Evolutionary conservation across 2,329 filamentous ascomycete genomes (phyloP), one percentile per base, ranked within the genome.

Genomic region (Coniella vitis): DNA sequence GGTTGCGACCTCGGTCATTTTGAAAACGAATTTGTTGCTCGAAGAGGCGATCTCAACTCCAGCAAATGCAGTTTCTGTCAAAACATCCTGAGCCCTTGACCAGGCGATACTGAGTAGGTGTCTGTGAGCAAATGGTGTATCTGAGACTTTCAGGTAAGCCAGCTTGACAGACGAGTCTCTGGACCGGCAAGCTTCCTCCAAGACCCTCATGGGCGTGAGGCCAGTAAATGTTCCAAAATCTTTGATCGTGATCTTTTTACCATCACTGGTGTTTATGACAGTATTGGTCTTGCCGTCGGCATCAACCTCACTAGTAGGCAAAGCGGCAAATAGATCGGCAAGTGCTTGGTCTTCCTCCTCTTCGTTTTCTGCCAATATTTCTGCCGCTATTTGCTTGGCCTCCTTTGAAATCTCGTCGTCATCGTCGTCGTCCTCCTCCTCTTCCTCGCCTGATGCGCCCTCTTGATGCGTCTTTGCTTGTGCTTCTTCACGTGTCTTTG

Each of bases 181-280:
- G 54, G 89, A 80, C 58, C 86, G 84, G 63, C 90, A 94, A n/a
- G 87, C 80, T 64, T 96, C 90, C 63, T 96, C 90, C 12, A 97
- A 69, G 22, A 87, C 75, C 55, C 86, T 78, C 54, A 81, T 79
- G 14, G 91, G 90, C 57, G 72, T 86, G 25, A 95, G 67, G 7
- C 91, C 90, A 13, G 79, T 78, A 72, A 82, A 83, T 63, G 88
- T 89, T 1, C 88, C 90, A 72, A 97, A 96, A 59, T 96, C 86
- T 38, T 87, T 76, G 42, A 95, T 76, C 1, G 71, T 75, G 4
- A 89, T 66, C 49, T 76, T 81, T 5, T 69, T 62, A 2, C 79
- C 75, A 55, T 78, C 65, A 47, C 69, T 56, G 40, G 71, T 68
- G 58, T 74, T 79, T 38, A 81, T 69, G 36, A 77, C 74, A 0